Base-by-base conservation (phyloP, 2,329 filamentous ascomycete species). In the Ophiostoma ulmi region DNA sequence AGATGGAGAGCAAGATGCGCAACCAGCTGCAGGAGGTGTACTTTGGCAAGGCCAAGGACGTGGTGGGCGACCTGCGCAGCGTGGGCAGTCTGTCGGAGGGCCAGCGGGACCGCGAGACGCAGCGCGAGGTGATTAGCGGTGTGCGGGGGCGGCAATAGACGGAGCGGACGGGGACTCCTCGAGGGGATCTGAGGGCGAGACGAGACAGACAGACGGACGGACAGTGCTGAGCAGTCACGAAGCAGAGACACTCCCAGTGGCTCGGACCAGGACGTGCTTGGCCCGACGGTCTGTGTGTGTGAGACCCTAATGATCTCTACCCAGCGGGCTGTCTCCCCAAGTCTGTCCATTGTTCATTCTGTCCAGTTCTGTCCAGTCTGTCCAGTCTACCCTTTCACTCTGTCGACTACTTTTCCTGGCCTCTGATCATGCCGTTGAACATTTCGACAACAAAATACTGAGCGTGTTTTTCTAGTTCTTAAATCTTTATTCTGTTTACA, bases 1-100 rank as follows among this genome's bases (percentile, higher is more conserved):
- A 99, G 80, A 98, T 99, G 95, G 95, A 99, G 83, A 88, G 97
- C 79, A 97, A 97, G 86, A 98, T 99, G 95, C 88, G 95, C 75
- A 99, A 99, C 81, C 81, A 98, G 80, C 83, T 99, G 79, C 94
- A 99, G 84, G 95, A 99, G 82, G 95, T 99, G 68, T 99, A 99
- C 83, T 99, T 99, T 81, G 95, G 95, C 78, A 99, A 99, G 85
- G 94, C 95, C 70, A 97, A 97, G 86, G 95, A 99, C 81, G 93
- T 99, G 3, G 94, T 99, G 3, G 95, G 94, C 70, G 94, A 99
- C 80, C 82, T 99, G 80, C 87, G 95, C 79, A 98, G 94, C 81
- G 86, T 97, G 74, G 88, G 89, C 69, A 89, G 91, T 73, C 82
- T 98, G 79, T 96, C 92, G 74, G 93, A 97, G 81, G 89, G 90